phyloP scores from a whole-genome alignment of 179 eudicot genomes.

The Spergularia azorica region DNA sequence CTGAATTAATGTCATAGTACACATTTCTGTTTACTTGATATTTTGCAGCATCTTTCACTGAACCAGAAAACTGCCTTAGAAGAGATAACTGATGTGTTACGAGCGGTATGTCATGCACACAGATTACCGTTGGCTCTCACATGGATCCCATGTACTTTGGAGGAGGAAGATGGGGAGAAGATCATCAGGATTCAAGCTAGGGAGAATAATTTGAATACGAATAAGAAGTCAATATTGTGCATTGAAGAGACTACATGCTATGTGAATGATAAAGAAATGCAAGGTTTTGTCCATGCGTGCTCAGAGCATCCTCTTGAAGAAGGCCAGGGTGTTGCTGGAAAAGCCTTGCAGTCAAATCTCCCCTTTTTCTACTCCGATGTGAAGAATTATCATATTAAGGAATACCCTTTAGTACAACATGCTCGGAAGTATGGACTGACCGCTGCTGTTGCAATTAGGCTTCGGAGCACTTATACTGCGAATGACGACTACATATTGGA shows the following conservation, averaged over 20 bases:
- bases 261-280: conserved; percentile 56
- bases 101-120: conserved; percentile 81
- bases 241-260: conserved; percentile 67
- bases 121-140: conserved; percentile 82
- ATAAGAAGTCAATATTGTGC: conserved; percentile 48
- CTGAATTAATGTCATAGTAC: too few species aligned
- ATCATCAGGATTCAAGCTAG: conserved; percentile 35
- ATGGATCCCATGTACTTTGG: conserved; percentile 78
- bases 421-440: conserved; percentile 74
- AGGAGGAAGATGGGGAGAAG: conserved; percentile 44
- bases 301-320: conserved; percentile 74
- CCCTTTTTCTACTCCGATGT: conserved; percentile 76
- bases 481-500: conserved; percentile 81
- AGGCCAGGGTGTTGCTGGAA: conserved; percentile 89
- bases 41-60: conserved; percentile 55
- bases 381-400: conserved; percentile 60
- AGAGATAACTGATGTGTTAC: conserved; percentile 75
- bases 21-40: not conserved
- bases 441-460: conserved; percentile 83
- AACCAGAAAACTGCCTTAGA: conserved; percentile 67
- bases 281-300: conserved; percentile 78
- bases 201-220: conserved; percentile 34
- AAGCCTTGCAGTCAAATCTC: conserved; percentile 75
- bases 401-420: conserved; percentile 91
- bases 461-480: conserved; percentile 75